Evolutionary conservation across 1,284 basidiomycete species (phyloP).

Genomic region (Mycena sp.): DNA sequence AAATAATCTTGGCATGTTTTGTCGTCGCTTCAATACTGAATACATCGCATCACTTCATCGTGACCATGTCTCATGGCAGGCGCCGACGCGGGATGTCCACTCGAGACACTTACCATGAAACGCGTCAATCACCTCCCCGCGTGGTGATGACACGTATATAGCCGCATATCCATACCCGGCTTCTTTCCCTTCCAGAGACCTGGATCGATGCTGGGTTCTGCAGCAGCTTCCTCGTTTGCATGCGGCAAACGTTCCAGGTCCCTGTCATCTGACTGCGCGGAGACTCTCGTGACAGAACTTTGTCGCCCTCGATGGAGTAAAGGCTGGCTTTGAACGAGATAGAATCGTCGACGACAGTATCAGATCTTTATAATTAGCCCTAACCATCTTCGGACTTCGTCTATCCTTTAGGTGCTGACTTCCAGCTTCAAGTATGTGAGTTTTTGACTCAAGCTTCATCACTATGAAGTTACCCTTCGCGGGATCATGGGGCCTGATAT

Average conservation of each 20-base stretch:
- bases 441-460: not conserved
- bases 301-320: slow-evolving; percentile 3
- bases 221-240: not conserved
- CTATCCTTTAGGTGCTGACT: too few species aligned
- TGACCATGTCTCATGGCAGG: too few species aligned
- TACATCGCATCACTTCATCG: too few species aligned
- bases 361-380: slow-evolving; percentile 3
- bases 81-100: too few species aligned
- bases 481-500: too few species aligned
- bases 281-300: not conserved
- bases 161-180: not conserved
- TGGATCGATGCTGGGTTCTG: slow-evolving; percentile 8
- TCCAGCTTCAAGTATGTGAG: too few species aligned
- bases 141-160: not conserved
- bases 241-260: slow-evolving; percentile 4
- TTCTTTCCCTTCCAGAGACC: not conserved
- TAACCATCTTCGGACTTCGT: not conserved
- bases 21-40: not conserved
- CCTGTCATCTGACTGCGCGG: slow-evolving; percentile 16
- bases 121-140: not conserved
- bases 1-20: too few species aligned
- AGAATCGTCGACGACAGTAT: not conserved
- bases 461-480: not conserved
- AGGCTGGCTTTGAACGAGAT: not conserved
- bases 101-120: not conserved